Conservation (phyloP, 2,329 filamentous ascomycete genomes). For the Aureobasidium lini region DNA sequence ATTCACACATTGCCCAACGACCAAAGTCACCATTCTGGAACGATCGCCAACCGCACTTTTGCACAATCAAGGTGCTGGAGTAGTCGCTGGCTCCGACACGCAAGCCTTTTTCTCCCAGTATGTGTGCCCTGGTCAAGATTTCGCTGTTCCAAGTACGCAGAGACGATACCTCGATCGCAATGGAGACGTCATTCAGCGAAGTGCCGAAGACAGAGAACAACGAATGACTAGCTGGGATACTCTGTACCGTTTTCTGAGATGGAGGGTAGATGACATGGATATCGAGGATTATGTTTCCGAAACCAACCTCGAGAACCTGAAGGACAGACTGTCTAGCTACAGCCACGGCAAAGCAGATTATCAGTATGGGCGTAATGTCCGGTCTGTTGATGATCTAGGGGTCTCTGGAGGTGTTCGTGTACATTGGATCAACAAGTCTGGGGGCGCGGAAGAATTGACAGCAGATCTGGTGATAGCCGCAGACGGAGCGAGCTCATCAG, state of each 20-base stretch:
- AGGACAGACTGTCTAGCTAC: neutral
- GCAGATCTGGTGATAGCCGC: slow-evolving; percentile 38
- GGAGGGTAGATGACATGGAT: slow-evolving; percentile 37
- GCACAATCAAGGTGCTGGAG: slow-evolving; percentile 43
- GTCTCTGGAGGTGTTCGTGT: slow-evolving; percentile 18
- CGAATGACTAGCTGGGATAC: slow-evolving; percentile 45
- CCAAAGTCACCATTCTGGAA: slow-evolving; percentile 31
- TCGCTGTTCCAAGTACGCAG: slow-evolving; percentile 22
- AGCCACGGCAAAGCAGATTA: slow-evolving; percentile 20
- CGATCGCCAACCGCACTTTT: slow-evolving; percentile 36
- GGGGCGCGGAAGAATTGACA: slow-evolving; percentile 17
- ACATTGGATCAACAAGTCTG: slow-evolving; percentile 21
- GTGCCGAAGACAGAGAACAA: slow-evolving; percentile 29
- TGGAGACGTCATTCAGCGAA: slow-evolving; percentile 24
- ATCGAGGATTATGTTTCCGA: slow-evolving; percentile 23
- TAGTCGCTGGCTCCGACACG: slow-evolving; percentile 40
- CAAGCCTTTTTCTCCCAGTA: slow-evolving; percentile 37
- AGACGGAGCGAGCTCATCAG: slow-evolving; percentile 31
- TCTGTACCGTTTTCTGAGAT: slow-evolving; percentile 38
- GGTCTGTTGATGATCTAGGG: slow-evolving; percentile 18
- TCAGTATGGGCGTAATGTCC: slow-evolving; percentile 26
- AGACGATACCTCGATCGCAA: slow-evolving; percentile 24
- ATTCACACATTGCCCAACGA: slow-evolving; percentile 20
- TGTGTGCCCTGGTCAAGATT: slow-evolving; percentile 30
- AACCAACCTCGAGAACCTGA: neutral